These are phyloP conservation scores for Lyophyllum decastes DNA, from an alignment of 768 basidiomycete species.

Conservation along the genomic window DNA sequence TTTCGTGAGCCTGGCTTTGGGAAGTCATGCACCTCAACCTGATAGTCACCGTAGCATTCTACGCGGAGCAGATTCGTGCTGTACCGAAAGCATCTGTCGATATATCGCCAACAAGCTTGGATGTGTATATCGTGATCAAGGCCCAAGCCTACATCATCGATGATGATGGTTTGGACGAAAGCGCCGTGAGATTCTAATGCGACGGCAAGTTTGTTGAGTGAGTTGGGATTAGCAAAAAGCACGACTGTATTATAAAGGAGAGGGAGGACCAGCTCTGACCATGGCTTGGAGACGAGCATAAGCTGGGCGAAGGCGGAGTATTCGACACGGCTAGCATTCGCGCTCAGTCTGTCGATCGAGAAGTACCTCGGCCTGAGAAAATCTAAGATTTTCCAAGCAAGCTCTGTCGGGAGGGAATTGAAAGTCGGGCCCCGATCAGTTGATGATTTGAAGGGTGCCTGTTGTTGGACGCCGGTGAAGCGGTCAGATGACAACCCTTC, in stretches of 20 bases:
- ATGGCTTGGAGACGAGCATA: slow-evolving; percentile 4
- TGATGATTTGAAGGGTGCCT: neutral
- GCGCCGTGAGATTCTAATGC: neutral
- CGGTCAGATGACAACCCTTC: neutral
- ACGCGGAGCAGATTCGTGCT: neutral
- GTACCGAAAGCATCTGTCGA: neutral
- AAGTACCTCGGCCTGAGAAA: neutral
- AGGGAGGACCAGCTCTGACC: neutral
- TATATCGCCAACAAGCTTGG: neutral
- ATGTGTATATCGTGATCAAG: neutral
- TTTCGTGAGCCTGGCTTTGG: neutral
- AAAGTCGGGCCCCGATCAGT: neutral
- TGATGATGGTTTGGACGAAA: neutral
- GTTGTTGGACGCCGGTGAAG: neutral
- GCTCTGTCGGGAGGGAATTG: slow-evolving; percentile 5
- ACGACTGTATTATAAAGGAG: slow-evolving; percentile 2
- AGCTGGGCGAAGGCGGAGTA: slow-evolving; percentile 1
- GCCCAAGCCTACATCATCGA: neutral
- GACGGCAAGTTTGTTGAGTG: neutral
- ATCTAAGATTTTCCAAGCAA: slow-evolving; percentile 6
- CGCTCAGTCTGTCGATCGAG: neutral
- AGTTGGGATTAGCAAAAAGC: neutral
- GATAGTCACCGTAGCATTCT: slow-evolving; percentile 3
- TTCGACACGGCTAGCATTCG: neutral
- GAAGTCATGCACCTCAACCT: neutral